These are phyloP conservation scores for Candida lessepsii DNA, from an alignment of 805 yeast species.

Conservation along the genomic window DNA sequence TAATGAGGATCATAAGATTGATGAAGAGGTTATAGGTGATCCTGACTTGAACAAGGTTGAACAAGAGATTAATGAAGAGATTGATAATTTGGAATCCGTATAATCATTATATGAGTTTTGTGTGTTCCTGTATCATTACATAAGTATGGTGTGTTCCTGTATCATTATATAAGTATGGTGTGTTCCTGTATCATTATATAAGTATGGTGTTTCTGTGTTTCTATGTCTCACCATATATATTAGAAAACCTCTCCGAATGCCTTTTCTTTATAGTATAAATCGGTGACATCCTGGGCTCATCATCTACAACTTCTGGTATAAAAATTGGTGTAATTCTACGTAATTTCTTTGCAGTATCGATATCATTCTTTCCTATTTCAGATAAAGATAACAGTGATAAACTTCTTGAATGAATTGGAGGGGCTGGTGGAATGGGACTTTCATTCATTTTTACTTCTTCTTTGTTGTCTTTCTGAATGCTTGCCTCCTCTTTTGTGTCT, in stretches of 20 bases:
- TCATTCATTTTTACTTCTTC: too few relatives aligned
- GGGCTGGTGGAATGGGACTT: slow-evolving; percentile 8
- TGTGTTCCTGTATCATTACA: too few relatives aligned
- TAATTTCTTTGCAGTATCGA: slow-evolving; percentile 34
- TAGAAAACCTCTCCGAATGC: neutral
- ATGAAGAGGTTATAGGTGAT: slow-evolving; percentile 9
- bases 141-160: too few relatives aligned
- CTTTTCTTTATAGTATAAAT: slow-evolving; percentile 28
- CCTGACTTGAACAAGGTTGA: slow-evolving; percentile 17
- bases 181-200: too few relatives aligned
- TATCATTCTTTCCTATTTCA: slow-evolving; percentile 11
- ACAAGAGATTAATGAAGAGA: slow-evolving; percentile 23
- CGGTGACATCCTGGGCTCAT: slow-evolving; percentile 32
- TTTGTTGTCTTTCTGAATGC: neutral
- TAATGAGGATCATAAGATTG: slow-evolving; percentile 7
- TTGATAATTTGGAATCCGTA: slow-evolving; percentile 19
- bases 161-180: too few relatives aligned
- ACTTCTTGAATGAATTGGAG: slow-evolving; percentile 1
- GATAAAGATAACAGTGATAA: neutral
- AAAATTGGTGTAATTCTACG: slow-evolving; percentile 36
- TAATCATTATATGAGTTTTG: too few relatives aligned
- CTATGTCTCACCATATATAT: too few relatives aligned
- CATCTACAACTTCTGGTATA: slow-evolving; percentile 28
- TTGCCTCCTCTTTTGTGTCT: too few relatives aligned
- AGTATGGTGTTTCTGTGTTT: too few relatives aligned